Evolutionary conservation across 306 rosid species (phyloP), one percentile per base, ranked within the genome.

Genomic region (Gillenia trifoliata): DNA sequence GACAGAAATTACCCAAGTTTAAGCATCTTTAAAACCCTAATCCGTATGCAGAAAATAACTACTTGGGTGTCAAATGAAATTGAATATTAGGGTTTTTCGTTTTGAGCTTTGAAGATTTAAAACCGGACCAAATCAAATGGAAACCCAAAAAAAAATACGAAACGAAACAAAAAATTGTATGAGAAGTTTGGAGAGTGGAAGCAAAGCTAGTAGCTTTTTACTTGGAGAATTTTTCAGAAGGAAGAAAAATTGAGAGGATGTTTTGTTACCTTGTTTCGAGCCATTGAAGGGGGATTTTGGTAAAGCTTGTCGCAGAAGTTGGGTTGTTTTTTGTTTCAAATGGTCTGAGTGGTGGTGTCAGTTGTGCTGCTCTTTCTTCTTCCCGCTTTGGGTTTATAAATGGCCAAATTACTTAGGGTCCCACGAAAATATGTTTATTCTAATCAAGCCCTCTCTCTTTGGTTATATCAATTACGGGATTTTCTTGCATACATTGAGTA

Each of bases 201-300:
- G 9, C 41, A 36, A 36, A 36, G 41, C 11, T 11, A 36, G 41
- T 36, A 36, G 11, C 41, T 36, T 55, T n/a, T 13, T 13, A 29
- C 34, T 61, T 12, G 55, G 22, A 45, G 63, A 31, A 47, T 2
- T 45, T 36, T 34, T 1, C 3, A 26, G 63, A 73, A 13, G 49
- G 43, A 57, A 72, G 33, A 10, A 50, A 7, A 66, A 36, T 16
- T 28, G n/a, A n/a, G 11, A 17, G 41, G 40, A 15, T 8, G 41
- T 36, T 64, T 15, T 17, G 6, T 71, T 69, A 88, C 98, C 94
- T 75, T 92, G 87, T 84, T 86, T 34, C 96, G 86, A 72, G 97
- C 89, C 98, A 93, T 93, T 75, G 77, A 50, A 72, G 79, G 67
- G 50, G 75, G 78, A 45, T 30, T 36, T 36, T 26, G 54, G 54